These are phyloP conservation scores for Plasmodiophora brassicae DNA, from an alignment of 208 protist species.

Conservation along the genomic window DNA sequence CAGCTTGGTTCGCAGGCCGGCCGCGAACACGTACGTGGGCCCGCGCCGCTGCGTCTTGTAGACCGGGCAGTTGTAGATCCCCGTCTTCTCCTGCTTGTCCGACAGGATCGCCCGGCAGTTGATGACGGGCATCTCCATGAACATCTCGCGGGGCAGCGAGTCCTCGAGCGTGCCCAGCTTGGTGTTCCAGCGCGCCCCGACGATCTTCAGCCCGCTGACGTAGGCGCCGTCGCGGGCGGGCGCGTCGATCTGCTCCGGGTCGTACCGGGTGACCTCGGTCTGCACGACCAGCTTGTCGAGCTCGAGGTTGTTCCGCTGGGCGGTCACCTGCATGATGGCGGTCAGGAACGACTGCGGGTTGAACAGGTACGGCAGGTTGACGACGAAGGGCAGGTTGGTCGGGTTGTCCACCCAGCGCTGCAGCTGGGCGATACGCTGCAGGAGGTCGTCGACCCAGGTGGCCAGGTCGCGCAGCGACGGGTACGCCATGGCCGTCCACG, in stretches of 20 bases:
- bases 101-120: constrained; percentile 61
- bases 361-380: constrained; percentile 87
- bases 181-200: constrained; percentile 93
- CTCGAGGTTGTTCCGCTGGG: constrained; percentile 89
- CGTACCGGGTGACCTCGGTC: constrained; percentile 84
- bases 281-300: constrained; percentile 77
- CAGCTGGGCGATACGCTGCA: constrained; percentile 84
- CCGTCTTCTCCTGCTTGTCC: constrained; percentile 63
- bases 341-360: constrained; percentile 98
- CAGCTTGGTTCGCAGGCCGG: constrained; percentile 87
- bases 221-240: constrained; percentile 90
- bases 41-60: constrained; percentile 85
- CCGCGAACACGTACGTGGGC: constrained; percentile 80
- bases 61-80: constrained; percentile 88
- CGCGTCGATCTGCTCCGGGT: constrained; percentile 67
- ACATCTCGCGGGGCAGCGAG: constrained; percentile 64
- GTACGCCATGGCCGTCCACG: constrained; percentile 90
- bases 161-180: constrained; percentile 79
- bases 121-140: constrained; percentile 65
- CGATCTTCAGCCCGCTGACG: constrained; percentile 88
- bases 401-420: constrained; percentile 68
- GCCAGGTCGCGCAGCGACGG: constrained; percentile 83
- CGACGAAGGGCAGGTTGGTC: constrained; percentile 39
- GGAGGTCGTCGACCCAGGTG: constrained; percentile 89
- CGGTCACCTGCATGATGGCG: constrained; percentile 95